phyloP scores from a whole-genome alignment of 495 filamentous ascomycete species.

The Terfezia claveryi region DNA sequence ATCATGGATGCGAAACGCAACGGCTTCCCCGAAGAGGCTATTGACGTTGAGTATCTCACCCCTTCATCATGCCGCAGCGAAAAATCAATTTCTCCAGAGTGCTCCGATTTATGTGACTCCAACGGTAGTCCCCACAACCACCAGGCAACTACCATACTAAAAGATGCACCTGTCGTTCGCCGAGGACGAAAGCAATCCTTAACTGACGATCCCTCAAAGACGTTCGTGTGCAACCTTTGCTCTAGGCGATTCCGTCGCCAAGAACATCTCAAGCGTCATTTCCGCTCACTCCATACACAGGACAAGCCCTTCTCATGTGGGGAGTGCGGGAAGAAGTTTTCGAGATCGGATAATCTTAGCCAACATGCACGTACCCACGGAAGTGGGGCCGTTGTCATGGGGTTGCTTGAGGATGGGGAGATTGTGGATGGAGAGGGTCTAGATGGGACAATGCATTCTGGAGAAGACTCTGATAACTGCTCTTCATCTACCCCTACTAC shows the following conservation, averaged over 20 bases:
- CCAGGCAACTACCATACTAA: conserved; percentile 4
- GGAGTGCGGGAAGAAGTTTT: conserved; percentile 99
- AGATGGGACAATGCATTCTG: neutral
- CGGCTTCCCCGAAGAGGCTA: conserved; percentile 20
- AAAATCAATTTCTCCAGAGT: conserved; percentile 15
- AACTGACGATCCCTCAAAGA: conserved; percentile 96
- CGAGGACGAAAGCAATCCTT: conserved; percentile 96
- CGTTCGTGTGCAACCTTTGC: conserved; percentile 89
- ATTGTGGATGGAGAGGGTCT: conserved; percentile 16
- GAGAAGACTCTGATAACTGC: neutral
- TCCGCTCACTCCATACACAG: conserved; percentile 90
- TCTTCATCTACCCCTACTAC: too few species aligned
- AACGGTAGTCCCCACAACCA: conserved; percentile 21
- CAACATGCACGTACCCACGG: conserved; percentile 94
- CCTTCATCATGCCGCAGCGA: conserved; percentile 17
- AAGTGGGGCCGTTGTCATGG: conserved; percentile 70
- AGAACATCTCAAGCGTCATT: conserved; percentile 97
- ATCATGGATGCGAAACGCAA: conserved; percentile 10
- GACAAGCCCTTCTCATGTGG: conserved; percentile 96
- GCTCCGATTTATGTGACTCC: conserved; percentile 21
- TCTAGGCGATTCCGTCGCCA: conserved; percentile 93
- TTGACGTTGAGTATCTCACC: conserved; percentile 22
- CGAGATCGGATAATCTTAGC: conserved; percentile 85
- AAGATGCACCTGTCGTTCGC: conserved; percentile 46
- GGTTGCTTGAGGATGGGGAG: conserved; percentile 49